Evolutionary conservation across 148 eudicot genomes (phyloP).

Genomic region (Vaccinium myrtillus): DNA sequence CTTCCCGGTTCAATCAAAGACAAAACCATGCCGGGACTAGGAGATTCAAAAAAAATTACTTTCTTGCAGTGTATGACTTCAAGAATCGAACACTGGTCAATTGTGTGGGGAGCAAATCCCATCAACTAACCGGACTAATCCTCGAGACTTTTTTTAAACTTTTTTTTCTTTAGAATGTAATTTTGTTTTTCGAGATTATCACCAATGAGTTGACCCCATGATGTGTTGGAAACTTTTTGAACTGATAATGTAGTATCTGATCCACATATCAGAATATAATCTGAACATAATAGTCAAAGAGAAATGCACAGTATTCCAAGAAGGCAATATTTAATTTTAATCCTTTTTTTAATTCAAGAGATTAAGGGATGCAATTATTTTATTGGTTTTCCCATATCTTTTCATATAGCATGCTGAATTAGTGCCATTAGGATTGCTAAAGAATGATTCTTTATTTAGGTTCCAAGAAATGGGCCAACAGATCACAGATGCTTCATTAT

Average conservation of each 20-base stretch:
- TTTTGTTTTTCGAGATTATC: neutral
- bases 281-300: neutral
- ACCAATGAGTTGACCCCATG: slow-evolving; percentile 15
- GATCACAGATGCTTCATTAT: slow-evolving; percentile 1
- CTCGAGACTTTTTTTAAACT: no score
- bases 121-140: no score
- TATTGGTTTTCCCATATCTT: neutral
- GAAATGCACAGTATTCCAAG: slow-evolving; percentile 7
- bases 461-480: neutral
- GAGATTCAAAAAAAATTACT: no score
- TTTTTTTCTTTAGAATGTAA: neutral
- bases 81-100: no score
- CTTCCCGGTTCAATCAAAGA: no score
- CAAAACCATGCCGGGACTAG: no score
- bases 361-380: neutral
- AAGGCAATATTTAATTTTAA: neutral
- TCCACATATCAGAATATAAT: neutral
- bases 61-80: no score
- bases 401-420: neutral
- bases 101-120: no score
- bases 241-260: neutral
- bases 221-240: neutral
- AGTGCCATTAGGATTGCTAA: neutral
- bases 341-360: neutral
- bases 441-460: neutral